These are phyloP conservation scores for Rhizopogon parksii DNA, from an alignment of 1,284 basidiomycete genomes.

Conservation along the genomic window DNA sequence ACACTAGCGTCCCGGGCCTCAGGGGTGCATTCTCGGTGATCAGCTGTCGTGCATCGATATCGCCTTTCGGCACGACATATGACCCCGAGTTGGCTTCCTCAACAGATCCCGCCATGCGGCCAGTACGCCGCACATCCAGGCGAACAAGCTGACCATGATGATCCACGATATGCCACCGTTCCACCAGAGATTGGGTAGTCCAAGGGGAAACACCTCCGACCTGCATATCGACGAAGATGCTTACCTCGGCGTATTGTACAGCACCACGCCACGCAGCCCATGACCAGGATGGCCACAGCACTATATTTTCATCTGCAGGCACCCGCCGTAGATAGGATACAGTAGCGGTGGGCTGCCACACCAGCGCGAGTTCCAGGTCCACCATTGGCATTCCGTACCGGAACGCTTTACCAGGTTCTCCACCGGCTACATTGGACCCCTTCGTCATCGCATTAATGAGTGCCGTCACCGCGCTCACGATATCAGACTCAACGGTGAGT, in stretches of 20 bases:
- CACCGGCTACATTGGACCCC: slow-evolving; percentile 1
- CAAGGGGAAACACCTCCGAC: slow-evolving; percentile 4
- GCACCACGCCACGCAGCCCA: slow-evolving; percentile 21
- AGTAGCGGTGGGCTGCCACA: slow-evolving; percentile 7
- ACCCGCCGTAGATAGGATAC: slow-evolving; percentile 1
- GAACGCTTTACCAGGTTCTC: slow-evolving; percentile 2
- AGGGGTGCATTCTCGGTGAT: slow-evolving; percentile 4
- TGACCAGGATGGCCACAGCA: slow-evolving; percentile 18
- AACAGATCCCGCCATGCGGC: slow-evolving; percentile 1
- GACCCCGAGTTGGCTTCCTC: not conserved
- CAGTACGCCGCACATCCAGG: not conserved
- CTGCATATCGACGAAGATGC: slow-evolving; percentile 3
- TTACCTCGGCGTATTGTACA: slow-evolving; percentile 6
- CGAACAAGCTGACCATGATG: not conserved
- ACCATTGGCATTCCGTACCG: slow-evolving; percentile 7
- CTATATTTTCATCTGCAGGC: not conserved
- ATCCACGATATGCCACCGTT: slow-evolving; percentile 2
- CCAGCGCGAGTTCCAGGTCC: not conserved
- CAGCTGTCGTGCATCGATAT: not conserved
- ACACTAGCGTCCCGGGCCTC: slow-evolving; percentile 16
- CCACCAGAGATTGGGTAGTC: not conserved
- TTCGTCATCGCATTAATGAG: not conserved
- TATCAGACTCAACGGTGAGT: slow-evolving; percentile 7
- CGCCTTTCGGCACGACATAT: slow-evolving; percentile 3
- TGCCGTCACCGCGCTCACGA: slow-evolving; percentile 2